phyloP scores from a whole-genome alignment of 2,329 filamentous ascomycete species.

The Macrophomina phaseolina region DNA sequence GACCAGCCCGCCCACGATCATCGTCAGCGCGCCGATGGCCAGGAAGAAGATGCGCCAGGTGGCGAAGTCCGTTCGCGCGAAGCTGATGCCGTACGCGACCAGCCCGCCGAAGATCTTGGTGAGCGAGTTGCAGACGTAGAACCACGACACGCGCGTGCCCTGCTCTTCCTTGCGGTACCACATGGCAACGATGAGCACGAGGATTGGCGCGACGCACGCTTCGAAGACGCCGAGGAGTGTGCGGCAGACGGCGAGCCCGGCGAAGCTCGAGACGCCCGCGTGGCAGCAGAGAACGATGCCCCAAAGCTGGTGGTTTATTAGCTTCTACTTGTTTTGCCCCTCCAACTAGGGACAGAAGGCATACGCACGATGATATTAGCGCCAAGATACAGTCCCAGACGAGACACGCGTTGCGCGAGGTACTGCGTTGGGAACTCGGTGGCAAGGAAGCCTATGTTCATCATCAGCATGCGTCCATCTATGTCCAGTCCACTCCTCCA shows the following conservation, averaged over 20 bases:
- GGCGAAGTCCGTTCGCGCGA: conserved; percentile 32
- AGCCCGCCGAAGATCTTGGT: conserved; percentile 35
- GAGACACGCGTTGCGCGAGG: conserved; percentile 63
- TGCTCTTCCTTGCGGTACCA: conserved; percentile 67
- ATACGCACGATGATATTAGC: conserved; percentile 50
- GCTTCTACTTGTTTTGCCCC: not conserved
- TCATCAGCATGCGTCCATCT: not conserved
- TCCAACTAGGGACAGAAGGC: not conserved
- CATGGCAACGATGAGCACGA: conserved; percentile 61
- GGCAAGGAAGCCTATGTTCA: conserved; percentile 46
- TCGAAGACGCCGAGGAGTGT: conserved; percentile 63
- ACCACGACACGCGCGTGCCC: conserved; percentile 43
- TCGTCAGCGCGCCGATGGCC: conserved; percentile 47
- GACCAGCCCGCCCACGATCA: conserved; percentile 37
- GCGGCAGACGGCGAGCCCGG: conserved; percentile 52
- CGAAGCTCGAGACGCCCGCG: conserved; percentile 29
- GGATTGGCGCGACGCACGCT: conserved; percentile 66
- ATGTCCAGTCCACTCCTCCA: too few relatives aligned
- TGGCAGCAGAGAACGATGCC: conserved; percentile 37
- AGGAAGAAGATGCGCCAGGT: conserved; percentile 41
- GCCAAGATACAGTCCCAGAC: conserved; percentile 62
- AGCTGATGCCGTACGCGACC: conserved; percentile 31
- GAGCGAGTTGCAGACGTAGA: conserved; percentile 31
- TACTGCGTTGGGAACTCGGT: conserved; percentile 72
- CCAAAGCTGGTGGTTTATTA: conserved; percentile 47